Conservation (phyloP, 148 eudicot genomes). For the Rhododendron williamsianum region DNA sequence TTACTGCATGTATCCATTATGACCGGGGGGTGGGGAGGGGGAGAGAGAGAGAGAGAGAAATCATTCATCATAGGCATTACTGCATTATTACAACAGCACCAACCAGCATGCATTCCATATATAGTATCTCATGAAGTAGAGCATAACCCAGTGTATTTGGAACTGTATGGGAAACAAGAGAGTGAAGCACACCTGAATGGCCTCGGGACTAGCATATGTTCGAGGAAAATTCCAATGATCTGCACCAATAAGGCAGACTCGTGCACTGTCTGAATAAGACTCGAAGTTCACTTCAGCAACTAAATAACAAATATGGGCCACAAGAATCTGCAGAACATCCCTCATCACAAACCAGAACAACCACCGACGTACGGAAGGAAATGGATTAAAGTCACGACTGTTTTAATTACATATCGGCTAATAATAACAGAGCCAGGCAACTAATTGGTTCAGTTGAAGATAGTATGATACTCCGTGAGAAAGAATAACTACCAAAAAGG, state of each 20-base stretch:
- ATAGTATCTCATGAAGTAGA: background rate
- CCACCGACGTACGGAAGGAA: background rate
- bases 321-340: slow-evolving; percentile 38
- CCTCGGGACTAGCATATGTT: slow-evolving; percentile 71
- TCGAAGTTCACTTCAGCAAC: slow-evolving; percentile 73
- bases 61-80: background rate
- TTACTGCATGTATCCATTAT: background rate
- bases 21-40: background rate
- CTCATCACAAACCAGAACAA: background rate
- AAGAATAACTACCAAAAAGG: background rate
- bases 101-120: background rate
- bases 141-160: background rate
- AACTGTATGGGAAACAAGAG: background rate
- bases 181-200: slow-evolving; percentile 59
- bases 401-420: background rate
- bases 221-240: slow-evolving; percentile 72
- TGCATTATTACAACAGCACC: background rate
- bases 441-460: background rate
- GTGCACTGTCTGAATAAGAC: slow-evolving; percentile 66
- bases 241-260: slow-evolving; percentile 77
- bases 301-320: slow-evolving; percentile 81
- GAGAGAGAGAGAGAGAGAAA: background rate
- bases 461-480: background rate
- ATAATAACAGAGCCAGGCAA: background rate
- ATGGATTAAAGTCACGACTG: background rate